Conservation (phyloP, 78 protist species). For the Pelomyxa schiedti region DNA sequence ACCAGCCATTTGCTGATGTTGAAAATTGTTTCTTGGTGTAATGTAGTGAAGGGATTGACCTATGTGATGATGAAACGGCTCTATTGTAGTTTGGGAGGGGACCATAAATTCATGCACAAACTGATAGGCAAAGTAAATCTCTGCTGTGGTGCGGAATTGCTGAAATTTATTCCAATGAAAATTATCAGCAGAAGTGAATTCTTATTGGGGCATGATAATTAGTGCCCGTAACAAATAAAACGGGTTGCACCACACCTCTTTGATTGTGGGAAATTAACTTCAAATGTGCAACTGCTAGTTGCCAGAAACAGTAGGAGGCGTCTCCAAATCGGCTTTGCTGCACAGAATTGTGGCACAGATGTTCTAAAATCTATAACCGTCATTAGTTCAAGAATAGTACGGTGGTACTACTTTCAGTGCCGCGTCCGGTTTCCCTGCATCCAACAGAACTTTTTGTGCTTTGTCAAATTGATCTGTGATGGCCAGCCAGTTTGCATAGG, state of each 20-base stretch:
- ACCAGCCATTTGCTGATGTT: slow-evolving; percentile 16
- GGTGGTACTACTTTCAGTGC: slow-evolving; percentile 8
- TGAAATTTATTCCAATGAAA: background rate
- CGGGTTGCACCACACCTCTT: background rate
- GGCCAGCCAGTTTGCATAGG: slow-evolving; percentile 60
- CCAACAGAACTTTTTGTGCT: slow-evolving; percentile 46
- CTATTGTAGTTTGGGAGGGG: background rate
- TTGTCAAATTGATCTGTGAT: slow-evolving; percentile 45
- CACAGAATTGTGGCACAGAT: slow-evolving; percentile 36
- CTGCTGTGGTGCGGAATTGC: background rate
- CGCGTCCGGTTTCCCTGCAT: slow-evolving; percentile 20
- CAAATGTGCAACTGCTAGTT: slow-evolving; percentile 18
- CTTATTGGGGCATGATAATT: too few relatives aligned
- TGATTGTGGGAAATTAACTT: background rate
- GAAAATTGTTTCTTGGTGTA: slow-evolving; percentile 7
- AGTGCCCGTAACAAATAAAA: background rate
- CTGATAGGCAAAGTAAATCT: slow-evolving; percentile 45
- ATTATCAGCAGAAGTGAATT: background rate
- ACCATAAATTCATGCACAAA: slow-evolving; percentile 18
- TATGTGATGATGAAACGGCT: background rate
- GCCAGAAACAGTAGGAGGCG: slow-evolving; percentile 29
- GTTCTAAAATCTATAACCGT: slow-evolving; percentile 36
- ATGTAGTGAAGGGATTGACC: slow-evolving; percentile 34
- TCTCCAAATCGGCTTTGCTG: slow-evolving; percentile 6
- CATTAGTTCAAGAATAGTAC: background rate